Base-by-base conservation (phyloP, 352 stramenopile genomes). In the Pythium sukuiense region DNA sequence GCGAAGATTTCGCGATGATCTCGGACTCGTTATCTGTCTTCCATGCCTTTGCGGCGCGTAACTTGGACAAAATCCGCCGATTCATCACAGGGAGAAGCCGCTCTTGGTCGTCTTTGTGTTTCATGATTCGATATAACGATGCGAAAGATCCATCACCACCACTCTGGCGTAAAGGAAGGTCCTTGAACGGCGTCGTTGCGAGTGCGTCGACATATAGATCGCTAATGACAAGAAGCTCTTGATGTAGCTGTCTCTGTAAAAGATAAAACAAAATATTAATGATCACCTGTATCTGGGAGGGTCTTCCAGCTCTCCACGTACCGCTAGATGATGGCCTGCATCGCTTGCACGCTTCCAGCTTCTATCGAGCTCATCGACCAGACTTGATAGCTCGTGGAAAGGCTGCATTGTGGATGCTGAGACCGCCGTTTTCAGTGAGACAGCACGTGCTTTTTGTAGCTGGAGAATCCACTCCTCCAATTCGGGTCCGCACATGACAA, bases 151-250 rank as follows among this genome's bases (percentile, higher is more conserved):
- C 24, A n/a, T 46, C n/a, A 26, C 66, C 52, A 9, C 70, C 54
- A 13, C 59, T 55, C 20, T 52, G n/a, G 13, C 71, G 77, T 2
- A 55, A 24, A 16, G 9, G 53, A 7, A 26, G 35, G 27, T 64
- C 48, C 43, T 75, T 69, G 52, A 85, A 87, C 11, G 79, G 77
- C 26, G 72, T 84, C 20, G 64, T 79, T 1, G 72, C 76, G 5
- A 87, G n/a, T 1, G 77, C 73, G 9, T 89, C 77, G 12, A 86
- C 71, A 18, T 83, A 80, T 3, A 81, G 43, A 39, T 87, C 79
- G 41, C 76, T 67, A 3, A 79, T 71, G 80, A 65, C 1, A 1
- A 61, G 37, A 5, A 54, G 37, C 20, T 56, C 52, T 45, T 72
- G 46, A 18, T 63, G 29, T 3, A 64, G 35, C 57, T 57, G 58